Conservation (phyloP, 2,329 filamentous ascomycete species). For the Lasiodiplodia sp. region DNA sequence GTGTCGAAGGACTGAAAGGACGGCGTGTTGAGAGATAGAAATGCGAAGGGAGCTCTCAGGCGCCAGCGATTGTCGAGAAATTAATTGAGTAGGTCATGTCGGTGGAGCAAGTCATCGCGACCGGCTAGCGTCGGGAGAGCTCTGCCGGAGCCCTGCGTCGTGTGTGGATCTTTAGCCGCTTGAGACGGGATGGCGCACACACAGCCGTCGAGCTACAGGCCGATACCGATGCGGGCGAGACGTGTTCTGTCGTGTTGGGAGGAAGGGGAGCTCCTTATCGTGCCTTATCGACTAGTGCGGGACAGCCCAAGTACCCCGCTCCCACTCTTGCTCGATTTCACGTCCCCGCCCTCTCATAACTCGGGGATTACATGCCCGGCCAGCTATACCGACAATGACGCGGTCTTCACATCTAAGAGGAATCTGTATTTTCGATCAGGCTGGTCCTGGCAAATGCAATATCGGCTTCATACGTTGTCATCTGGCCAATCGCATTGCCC, state of each 20-base stretch:
- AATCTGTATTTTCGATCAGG: too few relatives aligned
- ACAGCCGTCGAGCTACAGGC: neutral
- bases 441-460: neutral
- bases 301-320: neutral
- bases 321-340: conserved; percentile 6
- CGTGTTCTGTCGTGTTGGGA: neutral
- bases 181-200: neutral
- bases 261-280: conserved; percentile 9
- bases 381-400: neutral
- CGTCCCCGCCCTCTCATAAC: neutral
- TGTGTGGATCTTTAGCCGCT: neutral
- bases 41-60: neutral
- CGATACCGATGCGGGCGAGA: conserved; percentile 14
- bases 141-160: neutral
- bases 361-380: neutral
- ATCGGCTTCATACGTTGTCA: too few relatives aligned
- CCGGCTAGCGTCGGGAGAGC: conserved; percentile 9
- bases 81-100: conserved; percentile 1
- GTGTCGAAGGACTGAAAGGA: neutral
- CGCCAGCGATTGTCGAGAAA: neutral
- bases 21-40: neutral
- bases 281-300: conserved; percentile 13
- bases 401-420: neutral
- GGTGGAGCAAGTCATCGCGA: conserved; percentile 4
- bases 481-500: neutral